Evolutionary conservation across 768 basidiomycete genomes (phyloP).

Genomic region (Glaciozyma martinii): DNA sequence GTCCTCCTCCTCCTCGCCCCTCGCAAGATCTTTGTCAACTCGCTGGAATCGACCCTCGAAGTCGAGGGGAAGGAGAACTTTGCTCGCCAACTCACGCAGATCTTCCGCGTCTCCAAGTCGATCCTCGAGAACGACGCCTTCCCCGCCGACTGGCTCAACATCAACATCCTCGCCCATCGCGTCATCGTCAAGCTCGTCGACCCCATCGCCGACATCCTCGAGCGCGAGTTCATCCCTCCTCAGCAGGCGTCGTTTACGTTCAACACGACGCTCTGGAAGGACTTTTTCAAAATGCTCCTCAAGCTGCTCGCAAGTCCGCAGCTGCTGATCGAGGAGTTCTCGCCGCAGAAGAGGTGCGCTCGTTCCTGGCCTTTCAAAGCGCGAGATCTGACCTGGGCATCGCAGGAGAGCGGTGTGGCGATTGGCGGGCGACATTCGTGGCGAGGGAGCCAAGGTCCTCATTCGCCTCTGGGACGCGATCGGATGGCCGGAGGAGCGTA

Average conservation of each 20-base stretch:
- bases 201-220: constrained; percentile 64
- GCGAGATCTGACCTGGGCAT: not conserved
- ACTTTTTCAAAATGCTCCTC: constrained; percentile 70
- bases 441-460: constrained; percentile 75
- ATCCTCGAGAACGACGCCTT: constrained; percentile 81
- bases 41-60: constrained; percentile 69
- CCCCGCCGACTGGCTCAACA: constrained; percentile 82
- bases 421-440: constrained; percentile 88
- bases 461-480: constrained; percentile 76
- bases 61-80: constrained; percentile 82
- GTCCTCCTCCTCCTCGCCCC: constrained; percentile 73
- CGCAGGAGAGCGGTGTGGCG: constrained; percentile 78
- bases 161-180: constrained; percentile 78
- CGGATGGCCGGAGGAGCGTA: constrained; percentile 48
- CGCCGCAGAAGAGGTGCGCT: constrained; percentile 60
- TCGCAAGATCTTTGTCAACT: constrained; percentile 63
- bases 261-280: constrained; percentile 68
- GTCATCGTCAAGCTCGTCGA: constrained; percentile 83
- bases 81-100: constrained; percentile 57
- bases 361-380: not conserved
- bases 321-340: constrained; percentile 87
- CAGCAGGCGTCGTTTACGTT: constrained; percentile 58
- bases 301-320: constrained; percentile 76
- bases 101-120: constrained; percentile 71
- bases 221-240: constrained; percentile 68